phyloP scores from a whole-genome alignment of 2,329 filamentous ascomycete genomes.

The Colletotrichum aenigma region DNA sequence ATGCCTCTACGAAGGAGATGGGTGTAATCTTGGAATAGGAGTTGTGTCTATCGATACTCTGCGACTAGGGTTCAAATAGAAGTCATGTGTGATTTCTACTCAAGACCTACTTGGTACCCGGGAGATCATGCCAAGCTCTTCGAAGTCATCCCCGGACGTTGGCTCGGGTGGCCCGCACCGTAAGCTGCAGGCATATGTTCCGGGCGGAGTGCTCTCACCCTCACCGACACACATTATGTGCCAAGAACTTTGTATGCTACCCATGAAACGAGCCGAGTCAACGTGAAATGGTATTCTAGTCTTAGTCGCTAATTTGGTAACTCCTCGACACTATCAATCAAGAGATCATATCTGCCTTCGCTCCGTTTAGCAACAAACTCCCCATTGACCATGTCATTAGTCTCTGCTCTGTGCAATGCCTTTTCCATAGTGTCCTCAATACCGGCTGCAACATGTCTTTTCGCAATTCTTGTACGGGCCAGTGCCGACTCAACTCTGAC shows the following conservation, averaged over 20 bases:
- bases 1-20: too few relatives aligned
- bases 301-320: neutral
- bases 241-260: neutral
- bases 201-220: neutral
- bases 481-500: conserved; percentile 27
- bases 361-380: conserved; percentile 23
- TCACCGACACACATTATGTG: neutral
- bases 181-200: neutral
- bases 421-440: conserved; percentile 29
- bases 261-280: too few relatives aligned
- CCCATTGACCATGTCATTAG: conserved; percentile 34
- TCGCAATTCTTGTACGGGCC: conserved; percentile 26
- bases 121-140: neutral
- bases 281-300: neutral
- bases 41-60: neutral
- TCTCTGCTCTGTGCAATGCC: conserved; percentile 25
- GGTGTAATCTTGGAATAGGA: neutral
- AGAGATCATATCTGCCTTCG: conserved; percentile 26
- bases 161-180: neutral
- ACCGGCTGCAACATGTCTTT: conserved; percentile 29
- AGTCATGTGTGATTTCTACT: neutral
- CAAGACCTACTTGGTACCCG: too few relatives aligned
- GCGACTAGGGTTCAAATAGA: neutral
- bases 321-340: conserved; percentile 30
- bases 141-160: neutral